Percentiles rank a stretch among this genome's conserved stretches.
These are phyloP conservation scores for Leishmania aethiopica DNA, from an alignment of 208 protist species.

Conservation along the genomic window DNA sequence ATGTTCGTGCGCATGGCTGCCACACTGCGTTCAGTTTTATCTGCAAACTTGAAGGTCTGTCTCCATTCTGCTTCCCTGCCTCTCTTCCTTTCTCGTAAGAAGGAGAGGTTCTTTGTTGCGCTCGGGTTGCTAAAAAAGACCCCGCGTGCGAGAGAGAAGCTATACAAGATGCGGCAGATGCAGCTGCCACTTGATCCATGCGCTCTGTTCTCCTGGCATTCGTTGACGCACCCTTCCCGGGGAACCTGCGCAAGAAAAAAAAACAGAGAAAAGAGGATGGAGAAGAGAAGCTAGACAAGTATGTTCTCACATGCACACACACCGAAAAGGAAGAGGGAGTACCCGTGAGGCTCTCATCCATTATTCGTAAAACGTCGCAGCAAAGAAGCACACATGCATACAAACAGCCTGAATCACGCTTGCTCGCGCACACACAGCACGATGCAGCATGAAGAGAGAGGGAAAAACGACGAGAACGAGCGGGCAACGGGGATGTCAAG, in stretches of 20 bases:
- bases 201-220: not conserved
- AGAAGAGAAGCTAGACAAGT: not conserved
- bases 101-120: not conserved
- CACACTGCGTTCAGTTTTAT: not conserved
- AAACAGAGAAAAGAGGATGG: constrained; percentile 6
- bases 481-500: not conserved
- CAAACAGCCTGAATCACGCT: not conserved
- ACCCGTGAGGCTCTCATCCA: not conserved
- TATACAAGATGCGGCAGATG: not conserved
- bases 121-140: not conserved
- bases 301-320: not conserved
- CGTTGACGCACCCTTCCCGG: not conserved
- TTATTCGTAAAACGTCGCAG: not conserved
- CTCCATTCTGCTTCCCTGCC: too few species aligned
- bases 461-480: not conserved
- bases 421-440: not conserved
- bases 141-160: not conserved
- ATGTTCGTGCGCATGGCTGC: not conserved
- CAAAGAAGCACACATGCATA: not conserved
- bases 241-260: not conserved
- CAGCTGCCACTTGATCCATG: not conserved
- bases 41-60: not conserved
- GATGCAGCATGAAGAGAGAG: not conserved
- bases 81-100: not conserved
- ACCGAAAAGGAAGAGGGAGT: not conserved